These are phyloP conservation scores for Bryum argenteum DNA, from an alignment of 225 moss, liverwort and hornwort species.

Conservation along the genomic window DNA sequence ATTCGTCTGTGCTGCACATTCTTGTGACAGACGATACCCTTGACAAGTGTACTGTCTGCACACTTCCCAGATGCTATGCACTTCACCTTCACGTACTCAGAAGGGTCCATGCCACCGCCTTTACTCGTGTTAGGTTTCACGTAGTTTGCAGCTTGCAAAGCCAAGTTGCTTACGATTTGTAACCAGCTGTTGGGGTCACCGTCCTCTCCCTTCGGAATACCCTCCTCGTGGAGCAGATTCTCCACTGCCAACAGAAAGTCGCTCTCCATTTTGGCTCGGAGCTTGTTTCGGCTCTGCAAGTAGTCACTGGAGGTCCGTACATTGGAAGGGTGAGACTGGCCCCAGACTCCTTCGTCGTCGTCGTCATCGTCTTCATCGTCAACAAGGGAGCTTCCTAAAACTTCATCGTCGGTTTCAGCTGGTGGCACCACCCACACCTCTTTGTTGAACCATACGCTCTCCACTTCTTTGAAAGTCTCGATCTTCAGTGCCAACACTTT, in stretches of 20 bases:
- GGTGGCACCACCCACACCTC: constrained; percentile 70
- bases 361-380: constrained; percentile 63
- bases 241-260: constrained; percentile 71
- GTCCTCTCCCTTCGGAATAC: constrained; percentile 64
- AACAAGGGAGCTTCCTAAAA: constrained; percentile 47
- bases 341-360: constrained; percentile 62
- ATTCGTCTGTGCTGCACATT: constrained; percentile 90
- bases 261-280: constrained; percentile 67
- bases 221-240: constrained; percentile 65
- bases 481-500: constrained; percentile 38
- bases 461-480: constrained; percentile 50
- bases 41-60: constrained; percentile 74
- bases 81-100: constrained; percentile 87
- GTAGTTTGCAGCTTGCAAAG: constrained; percentile 78
- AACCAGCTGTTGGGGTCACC: constrained; percentile 81
- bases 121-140: constrained; percentile 83
- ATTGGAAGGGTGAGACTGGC: constrained; percentile 57
- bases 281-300: constrained; percentile 55
- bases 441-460: constrained; percentile 62
- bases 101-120: constrained; percentile 84
- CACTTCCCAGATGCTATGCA: constrained; percentile 83
- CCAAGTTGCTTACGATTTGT: constrained; percentile 70
- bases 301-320: constrained; percentile 49
- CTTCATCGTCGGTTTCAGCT: constrained; percentile 64
- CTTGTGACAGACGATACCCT: constrained; percentile 87